Base-by-base conservation (phyloP, 768 basidiomycete genomes). In the Tricholoma saponaceum region DNA sequence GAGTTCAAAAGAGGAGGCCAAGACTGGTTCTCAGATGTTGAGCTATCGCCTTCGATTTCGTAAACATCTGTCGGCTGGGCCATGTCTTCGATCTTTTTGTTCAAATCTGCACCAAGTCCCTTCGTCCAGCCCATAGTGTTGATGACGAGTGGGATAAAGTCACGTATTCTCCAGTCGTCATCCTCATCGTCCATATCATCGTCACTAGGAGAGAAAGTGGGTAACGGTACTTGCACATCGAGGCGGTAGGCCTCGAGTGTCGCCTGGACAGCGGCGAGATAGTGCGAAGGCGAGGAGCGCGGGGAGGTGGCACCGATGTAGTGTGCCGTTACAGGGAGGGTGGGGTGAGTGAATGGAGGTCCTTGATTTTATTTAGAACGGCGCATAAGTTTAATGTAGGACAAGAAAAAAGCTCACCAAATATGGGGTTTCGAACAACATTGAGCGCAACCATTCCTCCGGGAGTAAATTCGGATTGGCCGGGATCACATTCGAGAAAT, bases 41-140 rank as follows among this genome's bases (percentile, higher is more conserved):
- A 60, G 10, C 64, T 61, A 0, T 72, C 67, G 1, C 64, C 57
- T 58, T 75, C 74, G 55, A 86, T 70, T 37, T 80, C 76, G 71
- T 83, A 91, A 22, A 89, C 70, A 56, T 83, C 74, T 0, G 84
- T 83, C 0, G 91, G 83, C 22, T 81, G 76, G 4, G 84, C 72
- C 32, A 85, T 72, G 9, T 80, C 80, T 62, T 95, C 87, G 50
- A 99, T 87, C 60, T 81, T 82, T 13, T 67, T 68, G 2, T 84
- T 82, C 10, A 98, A 73, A 63, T 96, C 91, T 14, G 84, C 87
- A 3, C 96, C 96, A 2, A 97, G 83, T 6, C 96, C 96, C 69
- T 95, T 98, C 5, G 83, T 83, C 96, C 96, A 99, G 2, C 96
- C 96, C 85, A 96, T 95, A 0, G 92, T 98, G 68, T 98, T 99